These are phyloP conservation scores for Microbotryum saponariae DNA, from an alignment of 1,284 basidiomycete species.

Conservation along the genomic window DNA sequence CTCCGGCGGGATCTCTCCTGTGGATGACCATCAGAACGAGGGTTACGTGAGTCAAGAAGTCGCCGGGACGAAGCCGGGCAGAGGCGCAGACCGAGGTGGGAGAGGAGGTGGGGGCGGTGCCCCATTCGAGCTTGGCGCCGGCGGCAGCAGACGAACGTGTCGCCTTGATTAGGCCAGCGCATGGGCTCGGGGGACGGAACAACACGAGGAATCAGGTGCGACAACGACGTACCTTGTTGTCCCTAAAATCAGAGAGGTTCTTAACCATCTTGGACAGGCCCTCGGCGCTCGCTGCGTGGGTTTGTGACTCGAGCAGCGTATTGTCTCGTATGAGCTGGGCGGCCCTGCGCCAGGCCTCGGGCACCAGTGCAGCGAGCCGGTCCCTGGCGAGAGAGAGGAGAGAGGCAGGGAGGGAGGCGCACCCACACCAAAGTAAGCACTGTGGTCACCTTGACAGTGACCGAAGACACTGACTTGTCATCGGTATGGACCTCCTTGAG, in stretches of 20 bases:
- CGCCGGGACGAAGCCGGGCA: too few relatives aligned
- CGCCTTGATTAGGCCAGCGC: too few relatives aligned
- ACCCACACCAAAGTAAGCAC: background rate
- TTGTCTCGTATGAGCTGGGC: slow-evolving; percentile 3
- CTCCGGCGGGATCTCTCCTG: slow-evolving; percentile 33
- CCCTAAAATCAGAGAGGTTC: slow-evolving; percentile 11
- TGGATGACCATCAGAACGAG: too few relatives aligned
- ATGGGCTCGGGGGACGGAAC: too few relatives aligned
- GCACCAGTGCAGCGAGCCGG: slow-evolving; percentile 6
- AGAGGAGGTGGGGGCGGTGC: background rate
- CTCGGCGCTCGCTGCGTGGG: slow-evolving; percentile 10
- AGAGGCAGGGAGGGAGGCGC: background rate
- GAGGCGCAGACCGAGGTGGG: background rate
- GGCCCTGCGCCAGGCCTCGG: slow-evolving; percentile 17
- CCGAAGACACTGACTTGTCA: background rate
- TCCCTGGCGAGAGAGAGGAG: too few relatives aligned
- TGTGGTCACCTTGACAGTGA: background rate
- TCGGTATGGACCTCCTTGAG: background rate
- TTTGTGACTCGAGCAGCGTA: slow-evolving; percentile 16
- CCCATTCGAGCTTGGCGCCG: background rate
- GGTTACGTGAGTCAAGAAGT: background rate
- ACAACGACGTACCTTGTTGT: slow-evolving; percentile 16
- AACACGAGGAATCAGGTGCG: too few relatives aligned
- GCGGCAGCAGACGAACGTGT: background rate
- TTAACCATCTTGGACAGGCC: slow-evolving; percentile 7